A percentile compares a stretch with the other conserved stretches of the same genome.
phyloP scores from a whole-genome alignment of 2,329 filamentous ascomycete genomes.

The Knufia fluminis region DNA sequence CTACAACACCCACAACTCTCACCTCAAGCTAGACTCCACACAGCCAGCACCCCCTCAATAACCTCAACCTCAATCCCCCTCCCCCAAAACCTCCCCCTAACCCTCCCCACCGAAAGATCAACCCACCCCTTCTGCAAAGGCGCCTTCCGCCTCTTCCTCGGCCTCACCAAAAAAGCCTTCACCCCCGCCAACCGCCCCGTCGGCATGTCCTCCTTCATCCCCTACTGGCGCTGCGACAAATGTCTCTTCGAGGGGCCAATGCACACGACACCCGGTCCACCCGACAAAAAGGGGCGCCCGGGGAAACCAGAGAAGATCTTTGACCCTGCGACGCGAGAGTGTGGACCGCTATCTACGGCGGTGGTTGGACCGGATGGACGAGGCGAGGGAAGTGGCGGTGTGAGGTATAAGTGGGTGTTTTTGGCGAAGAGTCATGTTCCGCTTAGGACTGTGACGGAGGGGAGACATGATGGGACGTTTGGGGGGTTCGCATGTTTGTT shows the following conservation, averaged over 20 bases:
- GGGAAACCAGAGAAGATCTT: slow-evolving; percentile 21
- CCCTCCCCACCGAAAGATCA: slow-evolving; percentile 29
- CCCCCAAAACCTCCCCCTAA: slow-evolving; percentile 8
- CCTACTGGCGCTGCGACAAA: slow-evolving; percentile 32
- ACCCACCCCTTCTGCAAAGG: slow-evolving; percentile 33
- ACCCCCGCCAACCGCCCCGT: slow-evolving; percentile 14
- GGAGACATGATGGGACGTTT: slow-evolving; percentile 15
- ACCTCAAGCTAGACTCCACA: too few relatives aligned
- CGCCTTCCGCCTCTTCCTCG: slow-evolving; percentile 17
- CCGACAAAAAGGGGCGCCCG: slow-evolving; percentile 15
- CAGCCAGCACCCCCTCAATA: neutral
- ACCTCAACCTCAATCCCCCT: slow-evolving; percentile 4
- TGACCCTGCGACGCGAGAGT: slow-evolving; percentile 25
- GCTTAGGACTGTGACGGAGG: slow-evolving; percentile 24
- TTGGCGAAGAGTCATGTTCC: slow-evolving; percentile 39
- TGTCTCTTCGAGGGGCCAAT: slow-evolving; percentile 37
- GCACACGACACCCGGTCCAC: slow-evolving; percentile 12
- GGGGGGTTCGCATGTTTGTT: slow-evolving; percentile 39
- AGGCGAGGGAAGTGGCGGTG: slow-evolving; percentile 22
- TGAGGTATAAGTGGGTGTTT: slow-evolving; percentile 40
- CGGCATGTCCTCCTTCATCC: slow-evolving; percentile 15
- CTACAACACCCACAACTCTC: neutral
- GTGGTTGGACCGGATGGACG: slow-evolving; percentile 7
- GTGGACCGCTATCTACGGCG: slow-evolving; percentile 9
- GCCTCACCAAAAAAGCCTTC: slow-evolving; percentile 20